Evolutionary conservation across 1,139 yeast species (phyloP).

Genomic region (Candida anutae): DNA sequence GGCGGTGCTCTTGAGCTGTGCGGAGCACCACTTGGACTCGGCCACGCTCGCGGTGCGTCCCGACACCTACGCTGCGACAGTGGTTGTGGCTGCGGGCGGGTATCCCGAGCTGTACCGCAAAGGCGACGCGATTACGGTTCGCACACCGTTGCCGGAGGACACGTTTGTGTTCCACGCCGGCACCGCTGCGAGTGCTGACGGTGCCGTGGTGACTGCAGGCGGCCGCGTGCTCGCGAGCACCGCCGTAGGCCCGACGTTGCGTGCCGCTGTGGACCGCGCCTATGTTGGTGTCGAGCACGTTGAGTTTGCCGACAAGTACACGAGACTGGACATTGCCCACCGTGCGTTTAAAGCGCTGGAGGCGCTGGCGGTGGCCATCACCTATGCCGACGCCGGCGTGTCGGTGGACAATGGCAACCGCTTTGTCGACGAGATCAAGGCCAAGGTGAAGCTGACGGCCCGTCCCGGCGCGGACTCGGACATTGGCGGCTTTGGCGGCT

Average conservation of each 20-base stretch:
- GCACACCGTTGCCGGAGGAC: slow-evolving; percentile 39
- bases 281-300: slow-evolving; percentile 79
- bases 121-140: slow-evolving; percentile 75
- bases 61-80: slow-evolving; percentile 73
- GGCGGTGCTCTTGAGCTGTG: slow-evolving; percentile 86
- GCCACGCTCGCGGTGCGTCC: slow-evolving; percentile 57
- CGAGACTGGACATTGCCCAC: slow-evolving; percentile 91
- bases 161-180: slow-evolving; percentile 94
- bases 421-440: slow-evolving; percentile 85
- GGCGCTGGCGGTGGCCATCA: slow-evolving; percentile 36
- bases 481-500: slow-evolving; percentile 98
- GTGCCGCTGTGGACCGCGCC: slow-evolving; percentile 78
- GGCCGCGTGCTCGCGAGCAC: slow-evolving; percentile 97
- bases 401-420: slow-evolving; percentile 92
- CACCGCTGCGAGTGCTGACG: slow-evolving; percentile 45
- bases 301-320: slow-evolving; percentile 65
- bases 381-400: slow-evolving; percentile 94
- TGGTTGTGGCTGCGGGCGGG: slow-evolving; percentile 95
- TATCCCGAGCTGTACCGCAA: slow-evolving; percentile 84
- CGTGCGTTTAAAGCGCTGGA: slow-evolving; percentile 61
- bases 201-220: slow-evolving; percentile 74
- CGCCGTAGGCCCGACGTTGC: slow-evolving; percentile 69
- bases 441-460: slow-evolving; percentile 86
- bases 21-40: slow-evolving; percentile 89
- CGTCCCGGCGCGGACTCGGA: slow-evolving; percentile 97